phyloP scores from a whole-genome alignment of 441 rosid genomes.

The Breynia disticha region DNA sequence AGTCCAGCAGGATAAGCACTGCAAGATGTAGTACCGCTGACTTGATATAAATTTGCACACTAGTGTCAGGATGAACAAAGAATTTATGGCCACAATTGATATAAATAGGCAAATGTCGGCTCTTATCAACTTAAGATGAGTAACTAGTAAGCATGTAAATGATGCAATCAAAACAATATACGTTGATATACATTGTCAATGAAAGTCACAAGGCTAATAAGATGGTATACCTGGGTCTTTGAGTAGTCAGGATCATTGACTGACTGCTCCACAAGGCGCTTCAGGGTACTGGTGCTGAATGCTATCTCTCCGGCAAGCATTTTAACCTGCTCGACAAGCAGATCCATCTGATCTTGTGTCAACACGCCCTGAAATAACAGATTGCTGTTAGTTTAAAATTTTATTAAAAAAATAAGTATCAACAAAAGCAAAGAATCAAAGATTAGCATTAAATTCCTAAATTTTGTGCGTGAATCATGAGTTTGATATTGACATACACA shows the following conservation, averaged over 20 bases:
- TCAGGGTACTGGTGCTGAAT: conserved; percentile 86
- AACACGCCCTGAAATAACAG: conserved; percentile 48
- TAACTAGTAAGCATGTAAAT: too few relatives aligned
- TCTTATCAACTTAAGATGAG: too few relatives aligned
- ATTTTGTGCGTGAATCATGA: too few relatives aligned
- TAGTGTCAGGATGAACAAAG: too few relatives aligned
- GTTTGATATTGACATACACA: too few relatives aligned
- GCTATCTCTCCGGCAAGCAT: conserved; percentile 99
- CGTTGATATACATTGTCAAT: background rate
- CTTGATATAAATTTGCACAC: too few relatives aligned
- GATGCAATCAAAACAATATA: too few relatives aligned
- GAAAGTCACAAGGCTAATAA: background rate
- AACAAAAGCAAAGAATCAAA: background rate
- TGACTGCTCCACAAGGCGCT: conserved; percentile 89
- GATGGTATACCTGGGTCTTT: conserved; percentile 53
- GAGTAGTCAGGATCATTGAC: conserved; percentile 77
- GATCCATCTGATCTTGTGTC: conserved; percentile 97
- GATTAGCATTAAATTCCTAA: background rate
- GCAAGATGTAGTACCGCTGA: too few relatives aligned
- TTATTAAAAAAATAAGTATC: background rate
- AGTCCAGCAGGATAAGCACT: background rate
- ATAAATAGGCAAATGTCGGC: too few relatives aligned
- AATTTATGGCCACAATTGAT: too few relatives aligned
- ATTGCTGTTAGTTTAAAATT: conserved; percentile 1
- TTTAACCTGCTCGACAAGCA: conserved; percentile 94